phyloP scores from a whole-genome alignment of 1,284 basidiomycete species.

The Ganoderma multipileum region DNA sequence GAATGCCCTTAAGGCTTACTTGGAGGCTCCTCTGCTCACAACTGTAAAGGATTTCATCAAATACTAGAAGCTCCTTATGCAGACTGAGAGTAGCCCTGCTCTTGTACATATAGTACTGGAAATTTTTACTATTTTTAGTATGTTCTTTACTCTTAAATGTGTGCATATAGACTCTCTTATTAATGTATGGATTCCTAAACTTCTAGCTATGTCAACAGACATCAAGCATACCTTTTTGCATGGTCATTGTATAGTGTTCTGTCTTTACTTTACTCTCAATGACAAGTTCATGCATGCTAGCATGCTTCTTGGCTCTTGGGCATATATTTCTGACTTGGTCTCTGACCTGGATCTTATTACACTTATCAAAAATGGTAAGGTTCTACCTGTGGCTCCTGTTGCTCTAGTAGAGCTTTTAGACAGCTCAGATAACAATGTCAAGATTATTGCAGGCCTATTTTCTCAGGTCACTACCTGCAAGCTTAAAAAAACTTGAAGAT shows the following conservation, averaged over 20 bases:
- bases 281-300: not conserved
- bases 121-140: not conserved
- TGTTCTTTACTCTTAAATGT: too few relatives aligned
- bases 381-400: too few relatives aligned
- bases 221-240: not conserved
- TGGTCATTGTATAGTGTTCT: not conserved
- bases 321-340: not conserved
- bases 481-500: too few relatives aligned
- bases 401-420: too few relatives aligned
- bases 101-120: not conserved
- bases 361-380: too few relatives aligned
- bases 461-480: too few relatives aligned
- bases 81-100: not conserved
- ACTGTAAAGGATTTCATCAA: not conserved
- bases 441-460: too few relatives aligned
- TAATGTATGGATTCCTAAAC: too few relatives aligned
- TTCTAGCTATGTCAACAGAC: not conserved
- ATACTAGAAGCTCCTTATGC: not conserved
- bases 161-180: too few relatives aligned
- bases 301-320: not conserved
- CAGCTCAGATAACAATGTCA: too few relatives aligned
- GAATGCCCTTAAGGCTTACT: too few relatives aligned
- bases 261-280: not conserved
- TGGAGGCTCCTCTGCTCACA: not conserved
- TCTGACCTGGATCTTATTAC: not conserved